A percentile compares a stretch with the other conserved stretches of the same genome.
phyloP scores from a whole-genome alignment of 208 protist species.

The Leptomonas pyrrhocoris region DNA sequence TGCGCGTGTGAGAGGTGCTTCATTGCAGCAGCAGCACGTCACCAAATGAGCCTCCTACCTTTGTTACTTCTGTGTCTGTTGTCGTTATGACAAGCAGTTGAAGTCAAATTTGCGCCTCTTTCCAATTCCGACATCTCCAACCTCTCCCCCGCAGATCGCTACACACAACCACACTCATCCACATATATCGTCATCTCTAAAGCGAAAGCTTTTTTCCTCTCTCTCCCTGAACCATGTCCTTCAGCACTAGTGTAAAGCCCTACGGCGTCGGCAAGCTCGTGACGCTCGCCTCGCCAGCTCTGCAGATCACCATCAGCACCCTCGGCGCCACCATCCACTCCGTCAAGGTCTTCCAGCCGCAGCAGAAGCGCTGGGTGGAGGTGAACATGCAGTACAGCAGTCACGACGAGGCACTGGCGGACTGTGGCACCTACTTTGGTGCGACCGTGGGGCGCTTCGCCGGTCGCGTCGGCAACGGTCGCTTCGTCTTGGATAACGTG shows the following conservation, averaged over 20 bases:
- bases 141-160: no score
- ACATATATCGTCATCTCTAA: no score
- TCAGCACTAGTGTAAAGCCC: constrained; percentile 33
- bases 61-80: no score
- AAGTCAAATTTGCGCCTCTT: no score
- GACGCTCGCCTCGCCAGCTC: constrained; percentile 33
- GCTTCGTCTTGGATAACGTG: constrained; percentile 44
- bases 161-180: not conserved
- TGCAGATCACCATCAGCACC: constrained; percentile 52
- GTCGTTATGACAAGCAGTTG: not conserved
- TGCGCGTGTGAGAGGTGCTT: no score
- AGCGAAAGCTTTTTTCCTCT: not conserved
- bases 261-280: constrained; percentile 49
- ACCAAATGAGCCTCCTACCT: no score
- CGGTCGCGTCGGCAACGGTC: constrained; percentile 59
- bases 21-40: no score
- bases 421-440: constrained; percentile 54
- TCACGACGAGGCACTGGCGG: constrained; percentile 49
- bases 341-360: constrained; percentile 39
- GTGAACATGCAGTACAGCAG: constrained; percentile 50
- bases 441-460: constrained; percentile 67
- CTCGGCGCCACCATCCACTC: constrained; percentile 56
- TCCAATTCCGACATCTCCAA: no score
- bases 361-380: constrained; percentile 53
- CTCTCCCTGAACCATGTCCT: constrained; percentile 18